Conservation (phyloP, 2,329 filamentous ascomycete species). For the Mycosphaerella sp. region DNA sequence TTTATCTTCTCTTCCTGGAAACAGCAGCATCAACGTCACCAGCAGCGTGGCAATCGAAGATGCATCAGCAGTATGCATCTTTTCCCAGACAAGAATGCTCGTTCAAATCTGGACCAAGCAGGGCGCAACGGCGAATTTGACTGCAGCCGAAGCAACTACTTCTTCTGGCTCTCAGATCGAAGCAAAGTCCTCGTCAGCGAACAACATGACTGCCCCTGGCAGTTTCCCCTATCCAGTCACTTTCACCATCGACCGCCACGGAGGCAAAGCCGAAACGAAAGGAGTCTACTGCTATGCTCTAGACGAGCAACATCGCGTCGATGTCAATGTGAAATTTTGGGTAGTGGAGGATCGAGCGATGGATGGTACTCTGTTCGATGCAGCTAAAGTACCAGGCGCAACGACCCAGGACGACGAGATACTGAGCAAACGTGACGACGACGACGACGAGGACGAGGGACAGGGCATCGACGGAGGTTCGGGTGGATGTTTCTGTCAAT, state of each 20-base stretch:
- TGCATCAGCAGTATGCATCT: conserved; percentile 41
- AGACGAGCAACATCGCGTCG: conserved; percentile 44
- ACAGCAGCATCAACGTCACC: conserved; percentile 27
- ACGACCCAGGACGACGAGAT: conserved; percentile 17
- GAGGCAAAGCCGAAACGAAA: conserved; percentile 44
- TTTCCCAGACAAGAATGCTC: conserved; percentile 55
- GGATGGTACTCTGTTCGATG: conserved; percentile 46
- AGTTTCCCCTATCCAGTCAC: conserved; percentile 58
- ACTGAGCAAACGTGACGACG: background rate
- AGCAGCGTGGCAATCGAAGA: conserved; percentile 19
- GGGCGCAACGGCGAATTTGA: conserved; percentile 3
- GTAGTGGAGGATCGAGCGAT: conserved; percentile 49
- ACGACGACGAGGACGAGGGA: conserved; percentile 18
- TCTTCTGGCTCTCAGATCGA: conserved; percentile 15
- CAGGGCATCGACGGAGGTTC: conserved; percentile 54
- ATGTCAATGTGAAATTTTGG: conserved; percentile 42
- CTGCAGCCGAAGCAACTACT: background rate
- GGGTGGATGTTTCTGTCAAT: conserved; percentile 55
- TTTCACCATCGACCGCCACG: conserved; percentile 55
- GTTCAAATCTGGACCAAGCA: conserved; percentile 58
- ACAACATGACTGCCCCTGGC: conserved; percentile 47
- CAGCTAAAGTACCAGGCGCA: conserved; percentile 41
- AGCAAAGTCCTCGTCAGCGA: conserved; percentile 36
- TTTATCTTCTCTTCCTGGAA: conserved; percentile 34
- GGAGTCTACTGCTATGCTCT: conserved; percentile 57